These are phyloP conservation scores for Closterium sp. DNA, from an alignment of 139 green algal genomes.

Conservation along the genomic window DNA sequence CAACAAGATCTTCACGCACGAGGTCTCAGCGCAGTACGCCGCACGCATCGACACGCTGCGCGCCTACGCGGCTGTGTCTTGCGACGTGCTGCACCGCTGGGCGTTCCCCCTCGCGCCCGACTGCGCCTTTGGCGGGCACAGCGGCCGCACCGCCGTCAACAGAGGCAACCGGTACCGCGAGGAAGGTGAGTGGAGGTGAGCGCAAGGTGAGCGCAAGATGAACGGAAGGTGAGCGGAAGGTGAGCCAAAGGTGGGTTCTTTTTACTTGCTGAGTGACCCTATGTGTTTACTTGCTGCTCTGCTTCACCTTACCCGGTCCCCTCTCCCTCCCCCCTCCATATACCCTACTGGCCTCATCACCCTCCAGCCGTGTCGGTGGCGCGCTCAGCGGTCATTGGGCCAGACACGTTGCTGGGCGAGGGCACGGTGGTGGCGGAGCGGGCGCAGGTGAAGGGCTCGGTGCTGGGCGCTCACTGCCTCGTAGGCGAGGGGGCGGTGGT, in stretches of 20 bases:
- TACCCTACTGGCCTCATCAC: neutral
- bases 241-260: neutral
- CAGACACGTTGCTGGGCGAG: conserved; percentile 69
- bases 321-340: neutral
- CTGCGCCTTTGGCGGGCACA: conserved; percentile 62
- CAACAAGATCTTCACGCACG: conserved; percentile 89
- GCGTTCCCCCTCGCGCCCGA: conserved; percentile 72
- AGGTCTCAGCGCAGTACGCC: conserved; percentile 73
- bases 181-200: conserved; percentile 14
- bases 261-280: too few relatives aligned
- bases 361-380: conserved; percentile 55
- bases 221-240: neutral
- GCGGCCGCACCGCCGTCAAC: conserved; percentile 56
- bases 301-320: neutral
- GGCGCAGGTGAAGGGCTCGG: conserved; percentile 61
- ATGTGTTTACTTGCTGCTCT: neutral
- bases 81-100: conserved; percentile 78
- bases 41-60: conserved; percentile 72
- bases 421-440: conserved; percentile 70
- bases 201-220: too few relatives aligned
- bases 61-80: conserved; percentile 65
- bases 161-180: conserved; percentile 55
- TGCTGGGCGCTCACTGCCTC: conserved; percentile 78
- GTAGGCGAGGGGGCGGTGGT: conserved; percentile 72
- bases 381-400: conserved; percentile 58